Base-by-base conservation (phyloP, 345 rosid genomes). In the Litchi chinensis region DNA sequence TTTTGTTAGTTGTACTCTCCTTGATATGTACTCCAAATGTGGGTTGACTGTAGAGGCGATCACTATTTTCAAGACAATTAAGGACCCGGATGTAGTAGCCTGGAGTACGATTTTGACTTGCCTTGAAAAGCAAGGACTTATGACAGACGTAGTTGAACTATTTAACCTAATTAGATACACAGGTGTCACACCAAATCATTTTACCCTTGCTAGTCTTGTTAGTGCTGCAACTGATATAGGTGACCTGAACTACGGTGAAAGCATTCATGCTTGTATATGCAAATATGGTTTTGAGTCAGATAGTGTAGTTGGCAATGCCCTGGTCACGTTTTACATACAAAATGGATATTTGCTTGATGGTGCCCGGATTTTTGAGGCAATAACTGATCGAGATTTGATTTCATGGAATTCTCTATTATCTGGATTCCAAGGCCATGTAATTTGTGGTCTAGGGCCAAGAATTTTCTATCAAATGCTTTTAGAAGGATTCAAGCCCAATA, bases 21-120 rank as follows among this genome's bases (percentile, higher is more conserved):
- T 86, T 85, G 84, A 86, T 76, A 82, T 86, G 84, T 88, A 88
- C 76, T 88, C 88, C 57, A 90, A 86, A 78, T 90, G 85, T 64
- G 88, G 88, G 65, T 56, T 70, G 73, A 66, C 65, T 8, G 68
- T 48, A 56, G 88, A 88, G 67, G 90, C 88, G 22, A 48, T 83
- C 11, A 78, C 81, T 76, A 86, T 82, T 24, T 88, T 90, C 59
- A 65, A 26, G 11, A 76, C 37, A 71, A 79, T 88, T 63, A 73
- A 81, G 41, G 43, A 81, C 78, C 93, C 90, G 12, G 84, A 86
- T 76, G 65, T 82, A 9, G 84, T 85, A 11, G 78, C 87, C 8
- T 88, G 90, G 89, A 86, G 81, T 75, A 74, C 85, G 19, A 76
- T 90, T 60, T 82, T 88, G 56, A 66, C 81, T 9, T 83, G 86